These are phyloP conservation scores for Oldenlandia corymbosa DNA, from an alignment of 257 asterid species.

Conservation along the genomic window DNA sequence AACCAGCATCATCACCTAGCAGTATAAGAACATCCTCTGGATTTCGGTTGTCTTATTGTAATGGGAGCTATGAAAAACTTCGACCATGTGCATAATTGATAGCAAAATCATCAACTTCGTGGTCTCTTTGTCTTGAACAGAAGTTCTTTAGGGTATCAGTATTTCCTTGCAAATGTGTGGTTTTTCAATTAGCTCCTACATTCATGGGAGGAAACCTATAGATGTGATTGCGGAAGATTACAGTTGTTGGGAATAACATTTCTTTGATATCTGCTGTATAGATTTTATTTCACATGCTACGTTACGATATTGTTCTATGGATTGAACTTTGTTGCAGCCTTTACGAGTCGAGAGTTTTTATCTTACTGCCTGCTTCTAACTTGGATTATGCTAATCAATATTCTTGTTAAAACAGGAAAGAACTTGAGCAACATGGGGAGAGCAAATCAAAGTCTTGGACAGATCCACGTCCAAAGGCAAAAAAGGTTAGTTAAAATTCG, in stretches of 20 bases:
- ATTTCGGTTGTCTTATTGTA: background rate
- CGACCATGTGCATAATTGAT: background rate
- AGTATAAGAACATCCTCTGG: background rate
- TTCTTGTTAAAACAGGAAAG: conserved; percentile 45
- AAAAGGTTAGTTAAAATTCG: conserved; percentile 45
- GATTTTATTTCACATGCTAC: background rate
- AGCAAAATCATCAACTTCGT: background rate
- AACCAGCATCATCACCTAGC: background rate
- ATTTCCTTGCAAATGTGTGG: background rate
- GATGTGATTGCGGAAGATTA: background rate
- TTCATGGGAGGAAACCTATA: background rate
- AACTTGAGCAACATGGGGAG: conserved; percentile 31
- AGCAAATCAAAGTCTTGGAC: conserved; percentile 43
- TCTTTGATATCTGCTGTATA: conserved; percentile 2
- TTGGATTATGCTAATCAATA: conserved; percentile 23
- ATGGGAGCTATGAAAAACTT: background rate
- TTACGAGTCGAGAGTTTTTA: background rate
- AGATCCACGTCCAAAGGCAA: conserved; percentile 39
- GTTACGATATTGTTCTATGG: background rate
- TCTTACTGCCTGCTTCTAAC: background rate
- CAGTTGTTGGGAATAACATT: background rate
- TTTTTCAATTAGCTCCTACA: background rate
- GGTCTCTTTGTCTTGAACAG: background rate
- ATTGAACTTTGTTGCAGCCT: background rate
- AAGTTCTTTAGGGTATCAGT: background rate